phyloP scores from a whole-genome alignment of 345 rosid species.

The Linum usitatissimum region DNA sequence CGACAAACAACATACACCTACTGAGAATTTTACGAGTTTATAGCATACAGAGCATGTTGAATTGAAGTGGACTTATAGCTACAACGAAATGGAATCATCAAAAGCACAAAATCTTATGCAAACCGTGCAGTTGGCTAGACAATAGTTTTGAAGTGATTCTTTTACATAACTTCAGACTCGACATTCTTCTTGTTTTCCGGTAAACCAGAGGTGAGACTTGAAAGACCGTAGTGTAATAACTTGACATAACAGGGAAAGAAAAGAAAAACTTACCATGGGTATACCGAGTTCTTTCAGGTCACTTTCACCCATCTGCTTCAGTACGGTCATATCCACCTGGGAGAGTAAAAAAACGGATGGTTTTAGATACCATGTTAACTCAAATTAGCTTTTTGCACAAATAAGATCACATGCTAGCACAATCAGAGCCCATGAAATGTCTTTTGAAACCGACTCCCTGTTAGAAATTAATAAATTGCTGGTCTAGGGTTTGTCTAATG shows the following conservation, averaged over 20 bases:
- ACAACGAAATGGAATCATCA: background rate
- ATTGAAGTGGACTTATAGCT: too few relatives aligned
- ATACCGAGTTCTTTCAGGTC: conserved; percentile 90
- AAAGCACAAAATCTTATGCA: background rate
- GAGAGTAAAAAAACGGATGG: background rate
- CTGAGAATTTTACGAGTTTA: too few relatives aligned
- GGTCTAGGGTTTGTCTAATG: too few relatives aligned
- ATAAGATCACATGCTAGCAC: background rate
- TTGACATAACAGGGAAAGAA: background rate
- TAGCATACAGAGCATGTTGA: too few relatives aligned
- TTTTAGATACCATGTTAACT: background rate
- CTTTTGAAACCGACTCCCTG: background rate
- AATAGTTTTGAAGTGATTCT: background rate
- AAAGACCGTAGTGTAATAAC: background rate
- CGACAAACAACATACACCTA: conserved; percentile 2
- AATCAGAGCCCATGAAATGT: background rate
- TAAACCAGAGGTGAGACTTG: background rate
- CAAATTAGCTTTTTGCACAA: background rate
- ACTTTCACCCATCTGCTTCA: conserved; percentile 87
- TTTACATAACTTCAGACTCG: background rate
- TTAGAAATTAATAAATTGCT: background rate
- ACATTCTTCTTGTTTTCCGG: too few relatives aligned
- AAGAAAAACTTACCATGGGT: conserved; percentile 67
- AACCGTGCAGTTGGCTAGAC: background rate
- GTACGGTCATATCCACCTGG: conserved; percentile 83